Evolutionary conservation across 805 yeast genomes (phyloP).

Genomic region (Allodekkera sacchari): DNA sequence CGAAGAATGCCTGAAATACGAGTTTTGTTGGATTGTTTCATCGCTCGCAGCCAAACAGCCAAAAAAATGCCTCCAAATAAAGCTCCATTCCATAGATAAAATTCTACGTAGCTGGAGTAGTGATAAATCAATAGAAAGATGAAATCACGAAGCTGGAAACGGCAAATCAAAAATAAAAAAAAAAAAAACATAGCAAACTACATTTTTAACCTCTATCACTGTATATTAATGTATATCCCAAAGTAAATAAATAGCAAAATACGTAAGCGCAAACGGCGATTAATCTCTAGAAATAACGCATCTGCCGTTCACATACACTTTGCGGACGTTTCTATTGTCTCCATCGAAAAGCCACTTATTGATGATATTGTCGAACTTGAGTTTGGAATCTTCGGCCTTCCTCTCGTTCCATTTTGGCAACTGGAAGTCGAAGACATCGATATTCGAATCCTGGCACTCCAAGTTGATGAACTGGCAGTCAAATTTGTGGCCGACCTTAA

Average conservation of each 20-base stretch:
- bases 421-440: constrained; percentile 76
- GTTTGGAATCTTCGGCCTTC: constrained; percentile 8
- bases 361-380: constrained; percentile 46
- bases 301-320: constrained; percentile 80
- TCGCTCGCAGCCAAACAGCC: too few relatives aligned
- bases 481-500: constrained; percentile 69
- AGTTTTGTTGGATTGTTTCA: too few relatives aligned
- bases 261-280: neutral
- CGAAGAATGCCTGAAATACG: too few relatives aligned
- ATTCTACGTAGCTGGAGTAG: too few relatives aligned
- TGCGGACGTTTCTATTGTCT: constrained; percentile 79
- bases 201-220: neutral
- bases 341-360: constrained; percentile 92
- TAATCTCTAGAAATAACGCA: constrained; percentile 33
- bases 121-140: neutral
- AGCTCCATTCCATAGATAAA: too few relatives aligned
- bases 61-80: too few relatives aligned
- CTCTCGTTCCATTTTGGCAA: constrained; percentile 28
- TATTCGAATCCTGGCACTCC: constrained; percentile 39
- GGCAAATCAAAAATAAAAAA: neutral
- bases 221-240: too few relatives aligned
- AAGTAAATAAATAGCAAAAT: constrained; percentile 1
- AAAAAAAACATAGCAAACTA: neutral
- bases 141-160: neutral
- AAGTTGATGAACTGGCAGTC: constrained; percentile 78